Evolutionary conservation across 495 filamentous ascomycete species (phyloP).

Genomic region (Penicillium subrubescens): DNA sequence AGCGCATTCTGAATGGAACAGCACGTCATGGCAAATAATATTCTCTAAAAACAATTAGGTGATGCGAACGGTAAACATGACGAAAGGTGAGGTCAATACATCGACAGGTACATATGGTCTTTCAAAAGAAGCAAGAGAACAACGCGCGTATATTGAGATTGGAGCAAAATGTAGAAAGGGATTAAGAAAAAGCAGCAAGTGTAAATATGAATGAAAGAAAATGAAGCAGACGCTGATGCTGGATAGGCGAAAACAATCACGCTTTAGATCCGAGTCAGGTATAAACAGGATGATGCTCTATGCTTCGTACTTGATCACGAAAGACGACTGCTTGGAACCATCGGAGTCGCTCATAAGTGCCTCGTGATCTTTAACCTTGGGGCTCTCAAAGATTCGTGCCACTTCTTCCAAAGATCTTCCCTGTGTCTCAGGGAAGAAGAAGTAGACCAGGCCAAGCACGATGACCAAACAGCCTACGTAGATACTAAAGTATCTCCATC

Average conservation of each 20-base stretch:
- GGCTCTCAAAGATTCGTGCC: conserved; percentile 6
- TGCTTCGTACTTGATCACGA: conserved; percentile 10
- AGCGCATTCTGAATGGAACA: not conserved
- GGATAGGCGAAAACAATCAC: conserved; percentile 1
- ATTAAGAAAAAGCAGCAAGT: not conserved
- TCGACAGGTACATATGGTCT: not conserved
- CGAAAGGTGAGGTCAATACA: not conserved
- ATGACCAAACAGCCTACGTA: conserved; percentile 12
- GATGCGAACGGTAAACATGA: not conserved
- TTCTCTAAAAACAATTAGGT: not conserved
- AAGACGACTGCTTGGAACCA: conserved; percentile 8
- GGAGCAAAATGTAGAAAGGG: not conserved
- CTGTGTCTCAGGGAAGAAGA: conserved; percentile 16
- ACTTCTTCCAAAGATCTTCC: conserved; percentile 15
- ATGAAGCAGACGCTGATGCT: conserved; percentile 7
- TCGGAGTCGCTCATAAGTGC: conserved; percentile 2
- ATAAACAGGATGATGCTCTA: conserved; percentile 3
- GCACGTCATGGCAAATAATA: not conserved
- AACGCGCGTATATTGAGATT: not conserved
- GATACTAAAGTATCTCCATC: conserved; percentile 45
- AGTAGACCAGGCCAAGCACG: conserved; percentile 6
- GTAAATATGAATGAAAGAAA: not conserved
- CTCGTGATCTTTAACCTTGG: not conserved
- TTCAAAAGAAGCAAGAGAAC: not conserved
- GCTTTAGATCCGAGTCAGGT: not conserved